phyloP scores from a whole-genome alignment of 1,139 yeast genomes.

The Scheffersomyces lignicola region DNA sequence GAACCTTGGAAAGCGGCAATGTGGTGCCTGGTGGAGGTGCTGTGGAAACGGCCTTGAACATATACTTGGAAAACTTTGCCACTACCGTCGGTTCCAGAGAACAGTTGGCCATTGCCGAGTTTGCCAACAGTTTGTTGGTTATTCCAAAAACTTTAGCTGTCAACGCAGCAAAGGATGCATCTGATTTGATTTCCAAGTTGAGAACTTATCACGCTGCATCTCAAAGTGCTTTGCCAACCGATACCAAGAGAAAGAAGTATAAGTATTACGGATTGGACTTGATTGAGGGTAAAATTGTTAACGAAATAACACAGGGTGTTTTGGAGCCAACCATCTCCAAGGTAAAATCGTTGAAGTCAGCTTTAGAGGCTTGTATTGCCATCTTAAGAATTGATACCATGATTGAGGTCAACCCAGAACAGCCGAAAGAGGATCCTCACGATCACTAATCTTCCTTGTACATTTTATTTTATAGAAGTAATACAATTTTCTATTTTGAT shows the following conservation, averaged over 20 bases:
- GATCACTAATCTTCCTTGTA: constrained; percentile 41
- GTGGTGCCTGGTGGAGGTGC: constrained; percentile 99
- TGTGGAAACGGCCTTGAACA: constrained; percentile 93
- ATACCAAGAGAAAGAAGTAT: constrained; percentile 79
- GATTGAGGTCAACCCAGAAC: constrained; percentile 97
- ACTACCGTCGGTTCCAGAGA: constrained; percentile 97
- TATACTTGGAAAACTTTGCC: constrained; percentile 94
- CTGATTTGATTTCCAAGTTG: constrained; percentile 90
- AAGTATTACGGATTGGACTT: constrained; percentile 91
- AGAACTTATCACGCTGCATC: constrained; percentile 97
- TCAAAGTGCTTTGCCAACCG: constrained; percentile 81
- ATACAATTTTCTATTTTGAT: neutral
- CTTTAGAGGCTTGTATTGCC: constrained; percentile 97
- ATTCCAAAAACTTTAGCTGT: constrained; percentile 97
- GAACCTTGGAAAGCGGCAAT: constrained; percentile 90
- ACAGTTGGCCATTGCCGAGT: constrained; percentile 97
- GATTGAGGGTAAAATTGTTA: constrained; percentile 86
- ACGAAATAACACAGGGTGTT: constrained; percentile 81
- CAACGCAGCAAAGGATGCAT: constrained; percentile 96
- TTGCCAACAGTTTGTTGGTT: constrained; percentile 83
- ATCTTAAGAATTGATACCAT: constrained; percentile 96
- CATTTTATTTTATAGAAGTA: constrained; percentile 1
- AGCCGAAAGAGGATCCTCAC: constrained; percentile 86
- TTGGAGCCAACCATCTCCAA: constrained; percentile 95
- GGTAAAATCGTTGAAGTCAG: constrained; percentile 88